Conservation (phyloP, 208 protist genomes). For the Wallacemonas rigidus region DNA sequence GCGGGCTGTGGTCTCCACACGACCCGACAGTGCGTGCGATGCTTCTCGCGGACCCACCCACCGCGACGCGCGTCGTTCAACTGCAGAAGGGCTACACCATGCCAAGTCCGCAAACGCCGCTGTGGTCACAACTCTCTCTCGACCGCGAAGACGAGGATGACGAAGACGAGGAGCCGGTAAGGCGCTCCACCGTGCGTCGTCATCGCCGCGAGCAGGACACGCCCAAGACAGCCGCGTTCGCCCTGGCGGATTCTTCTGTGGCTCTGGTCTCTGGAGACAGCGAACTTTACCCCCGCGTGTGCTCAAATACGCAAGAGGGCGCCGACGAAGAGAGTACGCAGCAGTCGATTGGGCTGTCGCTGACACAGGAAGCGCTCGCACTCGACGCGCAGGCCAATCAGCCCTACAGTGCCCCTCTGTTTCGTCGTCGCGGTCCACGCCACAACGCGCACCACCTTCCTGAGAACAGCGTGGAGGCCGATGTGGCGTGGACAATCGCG, state of each 20-base stretch:
- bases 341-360: neutral
- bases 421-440: neutral
- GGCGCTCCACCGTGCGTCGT: neutral
- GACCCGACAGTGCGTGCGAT: conserved; percentile 37
- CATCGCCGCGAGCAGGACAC: neutral
- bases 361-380: conserved; percentile 7
- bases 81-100: conserved; percentile 39
- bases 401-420: neutral
- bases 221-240: neutral
- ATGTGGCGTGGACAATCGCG: neutral
- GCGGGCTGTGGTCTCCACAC: neutral
- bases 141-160: conserved; percentile 28
- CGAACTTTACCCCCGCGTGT: neutral
- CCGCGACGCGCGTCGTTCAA: conserved; percentile 50
- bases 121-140: conserved; percentile 49
- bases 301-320: neutral
- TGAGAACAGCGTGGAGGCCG: neutral
- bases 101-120: conserved; percentile 63
- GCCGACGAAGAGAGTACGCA: conserved; percentile 5
- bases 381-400: neutral
- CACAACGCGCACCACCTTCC: neutral
- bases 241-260: neutral
- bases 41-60: conserved; percentile 47
- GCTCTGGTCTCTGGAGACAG: conserved; percentile 12
- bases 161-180: neutral